Percentiles rank a stretch among this genome's conserved stretches.
These are phyloP conservation scores for Claviceps cyperi DNA, from an alignment of 2,329 filamentous ascomycete genomes.

Conservation along the genomic window DNA sequence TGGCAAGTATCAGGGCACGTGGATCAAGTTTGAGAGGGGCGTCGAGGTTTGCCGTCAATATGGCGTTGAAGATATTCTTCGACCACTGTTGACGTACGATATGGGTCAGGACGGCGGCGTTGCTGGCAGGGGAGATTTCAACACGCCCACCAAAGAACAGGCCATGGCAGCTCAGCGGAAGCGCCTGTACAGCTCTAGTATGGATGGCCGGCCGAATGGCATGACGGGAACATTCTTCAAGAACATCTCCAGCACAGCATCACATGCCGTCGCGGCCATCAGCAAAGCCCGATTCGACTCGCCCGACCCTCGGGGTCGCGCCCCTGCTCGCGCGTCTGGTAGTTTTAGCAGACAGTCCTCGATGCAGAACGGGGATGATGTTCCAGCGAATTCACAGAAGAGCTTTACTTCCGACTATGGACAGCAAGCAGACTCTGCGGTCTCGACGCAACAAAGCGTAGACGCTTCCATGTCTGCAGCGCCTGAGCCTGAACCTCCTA, in stretches of 20 bases:
- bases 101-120: constrained; percentile 62
- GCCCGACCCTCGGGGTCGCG: constrained; percentile 53
- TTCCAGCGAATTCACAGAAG: constrained; percentile 68
- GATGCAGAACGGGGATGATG: constrained; percentile 54
- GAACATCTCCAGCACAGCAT: constrained; percentile 87
- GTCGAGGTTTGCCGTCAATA: constrained; percentile 79
- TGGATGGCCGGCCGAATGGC: constrained; percentile 53
- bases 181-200: constrained; percentile 61
- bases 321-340: constrained; percentile 50
- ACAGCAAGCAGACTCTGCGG: constrained; percentile 57
- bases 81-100: constrained; percentile 65
- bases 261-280: constrained; percentile 86
- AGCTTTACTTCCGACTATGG: constrained; percentile 65
- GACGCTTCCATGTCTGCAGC: constrained; percentile 20
- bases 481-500: constrained; percentile 57
- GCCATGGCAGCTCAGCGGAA: constrained; percentile 94
- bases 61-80: constrained; percentile 61
- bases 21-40: constrained; percentile 89
- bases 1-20: constrained; percentile 97
- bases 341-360: constrained; percentile 60
- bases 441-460: constrained; percentile 43
- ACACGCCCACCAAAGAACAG: constrained; percentile 96
- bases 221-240: constrained; percentile 85
- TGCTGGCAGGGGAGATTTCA: constrained; percentile 60
- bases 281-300: constrained; percentile 93